Base-by-base conservation (phyloP, 371 early-diverging fungal species). In the Capillidium rhysosporum region DNA sequence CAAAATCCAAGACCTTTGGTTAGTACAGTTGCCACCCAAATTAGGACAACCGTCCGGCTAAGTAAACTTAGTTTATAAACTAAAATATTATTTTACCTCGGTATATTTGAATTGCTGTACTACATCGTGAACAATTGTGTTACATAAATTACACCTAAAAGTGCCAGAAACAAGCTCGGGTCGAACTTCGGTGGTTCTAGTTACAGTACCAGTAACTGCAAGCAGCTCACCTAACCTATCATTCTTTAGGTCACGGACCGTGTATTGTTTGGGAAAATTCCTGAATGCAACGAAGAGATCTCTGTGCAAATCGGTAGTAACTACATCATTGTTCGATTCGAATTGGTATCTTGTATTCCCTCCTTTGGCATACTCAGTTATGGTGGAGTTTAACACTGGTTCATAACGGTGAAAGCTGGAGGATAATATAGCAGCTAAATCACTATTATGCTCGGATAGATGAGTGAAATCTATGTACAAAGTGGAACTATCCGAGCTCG, bases 31-130 rank as follows among this genome's bases (percentile, higher is more conserved):
- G 68, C 98, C 98, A 20, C 79, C 73, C 7, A 77, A 70, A 60
- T 86, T 90, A 52, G 79, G 78, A 69, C 99, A 99, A 62, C 86
- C 80, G 20, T 77, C 71, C n/a, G 98, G 99, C 80, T 85, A 58
- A 8, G 14, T 24, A 18, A 28, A 7, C 23, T 45, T 31, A 12
- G 18, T 40, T 16, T 24, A 48, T 39, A 4, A n/a, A 34, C 39
- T 20, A 56, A 14, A 26, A 38, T 31, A 21, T 49, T 52, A 34
- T 46, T 43, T 28, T 65, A 82, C 85, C 73, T 94, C 92, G 2
- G 94, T 93, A 69, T 94, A 98, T 64, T 82, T 80, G 68, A 93
- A 98, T 65, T 98, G 91, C 68, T 98, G 98, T 60, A 82, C 80
- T 26, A 98, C 82, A 55, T 89, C 79, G 21, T 73, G 70, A 57